Conservation (phyloP, 2,329 filamentous ascomycete species). For the Cercospora brassicicola region DNA sequence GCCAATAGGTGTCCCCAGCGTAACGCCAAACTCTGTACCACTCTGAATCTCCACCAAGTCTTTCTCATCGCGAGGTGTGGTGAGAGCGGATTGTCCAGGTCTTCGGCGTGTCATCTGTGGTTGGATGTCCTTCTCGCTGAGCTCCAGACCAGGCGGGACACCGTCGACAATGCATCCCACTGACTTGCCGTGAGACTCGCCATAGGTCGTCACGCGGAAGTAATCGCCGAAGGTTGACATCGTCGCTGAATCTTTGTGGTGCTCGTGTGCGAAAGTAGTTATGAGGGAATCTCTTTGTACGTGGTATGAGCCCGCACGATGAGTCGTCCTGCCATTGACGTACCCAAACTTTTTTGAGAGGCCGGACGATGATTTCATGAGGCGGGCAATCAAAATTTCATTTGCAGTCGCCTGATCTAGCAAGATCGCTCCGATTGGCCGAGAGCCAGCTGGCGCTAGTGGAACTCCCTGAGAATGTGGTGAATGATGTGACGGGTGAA, state of each 20-base stretch:
- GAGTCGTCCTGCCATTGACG: constrained; percentile 1
- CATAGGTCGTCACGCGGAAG: constrained; percentile 81
- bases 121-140: constrained; percentile 77
- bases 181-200: constrained; percentile 86
- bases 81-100: constrained; percentile 85
- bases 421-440: neutral
- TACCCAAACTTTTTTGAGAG: neutral
- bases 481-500: neutral
- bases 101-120: constrained; percentile 88
- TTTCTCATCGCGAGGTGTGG: constrained; percentile 89
- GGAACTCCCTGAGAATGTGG: neutral
- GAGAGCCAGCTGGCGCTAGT: neutral
- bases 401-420: neutral
- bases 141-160: constrained; percentile 79
- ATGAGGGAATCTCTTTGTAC: too few species aligned
- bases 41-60: constrained; percentile 90
- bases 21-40: constrained; percentile 85
- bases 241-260: constrained; percentile 27
- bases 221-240: constrained; percentile 88
- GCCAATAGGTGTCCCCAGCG: constrained; percentile 85
- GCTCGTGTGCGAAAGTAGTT: too few species aligned
- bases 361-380: neutral
- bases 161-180: constrained; percentile 96
- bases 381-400: neutral
- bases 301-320: neutral